Conservation (phyloP, 257 asterid genomes). For the Solanum chilense region DNA sequence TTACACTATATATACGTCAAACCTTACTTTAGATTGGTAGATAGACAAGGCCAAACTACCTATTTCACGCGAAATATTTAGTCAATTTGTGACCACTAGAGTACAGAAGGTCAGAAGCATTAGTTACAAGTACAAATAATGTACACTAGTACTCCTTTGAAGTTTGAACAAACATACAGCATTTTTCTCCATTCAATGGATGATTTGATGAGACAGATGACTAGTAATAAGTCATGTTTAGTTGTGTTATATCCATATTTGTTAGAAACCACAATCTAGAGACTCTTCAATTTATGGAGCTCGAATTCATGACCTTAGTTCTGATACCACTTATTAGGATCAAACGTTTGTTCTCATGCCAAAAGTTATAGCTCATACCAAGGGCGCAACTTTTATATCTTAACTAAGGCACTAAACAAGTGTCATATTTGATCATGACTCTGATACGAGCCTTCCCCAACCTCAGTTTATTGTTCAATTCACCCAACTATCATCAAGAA, state of each 20-base stretch:
- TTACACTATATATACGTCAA: too few relatives aligned
- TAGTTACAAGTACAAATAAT: neutral
- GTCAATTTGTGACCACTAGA: neutral
- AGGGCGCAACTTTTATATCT: neutral
- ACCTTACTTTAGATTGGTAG: neutral
- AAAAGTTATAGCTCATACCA: neutral
- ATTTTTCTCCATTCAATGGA: neutral
- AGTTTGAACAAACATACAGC: neutral
- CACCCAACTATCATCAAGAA: neutral
- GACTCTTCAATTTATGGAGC: neutral
- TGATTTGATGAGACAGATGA: neutral
- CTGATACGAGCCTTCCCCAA: neutral
- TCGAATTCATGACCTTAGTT: neutral
- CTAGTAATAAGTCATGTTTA: neutral
- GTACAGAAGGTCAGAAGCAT: neutral
- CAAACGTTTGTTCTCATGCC: neutral
- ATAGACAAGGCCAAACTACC: neutral
- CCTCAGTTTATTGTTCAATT: neutral
- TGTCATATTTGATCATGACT: neutral
- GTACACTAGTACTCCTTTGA: neutral
- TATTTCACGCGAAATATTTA: neutral
- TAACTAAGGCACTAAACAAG: neutral
- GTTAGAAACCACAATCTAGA: neutral
- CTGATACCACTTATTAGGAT: neutral
- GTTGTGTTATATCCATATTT: neutral